Evolutionary conservation across 2,329 filamentous ascomycete genomes (phyloP).

Genomic region (Alternaria brassicicola): DNA sequence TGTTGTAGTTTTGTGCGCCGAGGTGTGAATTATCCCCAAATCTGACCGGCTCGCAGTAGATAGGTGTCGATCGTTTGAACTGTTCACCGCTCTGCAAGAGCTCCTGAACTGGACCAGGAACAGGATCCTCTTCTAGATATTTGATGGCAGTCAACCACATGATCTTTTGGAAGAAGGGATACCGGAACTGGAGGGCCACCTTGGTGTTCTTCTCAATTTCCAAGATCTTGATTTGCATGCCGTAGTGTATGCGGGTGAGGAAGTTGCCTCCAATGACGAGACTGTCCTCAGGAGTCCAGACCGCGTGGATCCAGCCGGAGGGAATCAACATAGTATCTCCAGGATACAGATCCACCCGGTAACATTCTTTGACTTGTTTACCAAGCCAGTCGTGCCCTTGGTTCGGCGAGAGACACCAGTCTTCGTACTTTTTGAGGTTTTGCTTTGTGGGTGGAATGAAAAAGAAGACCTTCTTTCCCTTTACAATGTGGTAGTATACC

Average conservation of each 20-base stretch:
- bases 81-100: constrained; percentile 62
- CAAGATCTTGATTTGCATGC: constrained; percentile 69
- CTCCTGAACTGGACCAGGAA: constrained; percentile 63
- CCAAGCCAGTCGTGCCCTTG: constrained; percentile 71
- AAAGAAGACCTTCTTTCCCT: constrained; percentile 73
- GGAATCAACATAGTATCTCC: constrained; percentile 75
- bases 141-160: constrained; percentile 71
- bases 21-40: constrained; percentile 58
- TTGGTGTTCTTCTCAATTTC: constrained; percentile 72
- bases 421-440: constrained; percentile 72
- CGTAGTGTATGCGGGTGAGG: constrained; percentile 68
- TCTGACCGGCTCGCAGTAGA: constrained; percentile 65
- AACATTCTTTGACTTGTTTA: constrained; percentile 69
- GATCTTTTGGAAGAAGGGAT: constrained; percentile 72
- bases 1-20: constrained; percentile 62
- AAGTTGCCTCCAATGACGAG: constrained; percentile 75
- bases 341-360: constrained; percentile 67
- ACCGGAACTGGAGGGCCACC: constrained; percentile 68
- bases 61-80: constrained; percentile 61
- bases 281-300: constrained; percentile 73
- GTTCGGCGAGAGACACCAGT: constrained; percentile 71
- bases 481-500: constrained; percentile 72
- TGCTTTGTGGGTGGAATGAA: constrained; percentile 73
- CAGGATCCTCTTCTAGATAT: constrained; percentile 68
- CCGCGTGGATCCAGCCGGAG: constrained; percentile 74